Base-by-base conservation (phyloP, 2,329 filamentous ascomycete genomes). In the Aureobasidium sp. region DNA sequence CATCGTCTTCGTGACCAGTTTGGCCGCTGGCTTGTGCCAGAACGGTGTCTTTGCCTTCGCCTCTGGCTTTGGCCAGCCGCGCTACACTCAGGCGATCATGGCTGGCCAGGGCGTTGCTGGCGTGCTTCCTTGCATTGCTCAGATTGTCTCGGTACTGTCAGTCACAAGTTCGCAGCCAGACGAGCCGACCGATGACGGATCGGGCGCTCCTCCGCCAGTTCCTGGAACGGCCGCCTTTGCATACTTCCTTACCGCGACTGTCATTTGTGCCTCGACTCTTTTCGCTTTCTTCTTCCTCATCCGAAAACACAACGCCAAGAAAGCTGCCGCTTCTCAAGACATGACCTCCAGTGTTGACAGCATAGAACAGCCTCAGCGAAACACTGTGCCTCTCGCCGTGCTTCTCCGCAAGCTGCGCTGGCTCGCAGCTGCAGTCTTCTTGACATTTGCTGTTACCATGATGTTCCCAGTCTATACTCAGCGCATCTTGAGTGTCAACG, bases 81-180 rank as follows among this genome's bases (percentile, higher is more conserved):
- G 94, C 74, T 99, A 97, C 74, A 96, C 91, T 61, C 93, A 97
- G 75, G 93, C 88, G 27, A 91, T 97, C 74, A 97, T 99, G 92
- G 87, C 88, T 3, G 94, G 94, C 1, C 94, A 99, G 75, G 93
- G 87, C 36, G 81, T 99, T 4, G 92, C 94, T 0, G 94, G 94
- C 34, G 92, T 99, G 10, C 78, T 97, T 3, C 94, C 94, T 0
- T 87, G 90, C 52, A 80, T 96, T 52, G 90, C 91, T 1, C 92
- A 97, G 74, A 93, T 97, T 67, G 74, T 89, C 48, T 89, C 90
- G 1, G 91, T 96, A 13, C 79, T 97, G 12, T 82, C 85, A 37
- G 80, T 90, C 1, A 47, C 26, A 46, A 27, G 39, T n/a, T n/a
- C 44, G 20, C 42, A 15, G 17, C 6, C 57, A 15, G 44, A 27